Evolutionary conservation across 257 asterid genomes (phyloP).

Genomic region (Nicotiana tabacum): DNA sequence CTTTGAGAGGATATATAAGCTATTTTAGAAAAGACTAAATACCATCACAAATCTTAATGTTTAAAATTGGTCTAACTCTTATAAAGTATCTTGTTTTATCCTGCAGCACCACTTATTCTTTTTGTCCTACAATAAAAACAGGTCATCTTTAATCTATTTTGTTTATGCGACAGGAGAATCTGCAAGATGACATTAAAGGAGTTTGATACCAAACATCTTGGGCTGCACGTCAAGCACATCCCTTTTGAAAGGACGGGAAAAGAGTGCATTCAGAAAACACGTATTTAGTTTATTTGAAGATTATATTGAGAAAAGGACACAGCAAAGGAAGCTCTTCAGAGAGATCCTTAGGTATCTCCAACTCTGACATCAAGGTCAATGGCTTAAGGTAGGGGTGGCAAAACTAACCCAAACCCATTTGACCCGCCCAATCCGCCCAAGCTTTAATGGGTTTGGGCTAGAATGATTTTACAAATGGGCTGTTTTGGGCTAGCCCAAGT

Average conservation of each 20-base stretch:
- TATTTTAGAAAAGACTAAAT: not conserved
- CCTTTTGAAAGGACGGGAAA: not conserved
- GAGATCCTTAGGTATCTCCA: not conserved
- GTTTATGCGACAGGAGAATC: not conserved
- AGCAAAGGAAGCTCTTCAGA: not conserved
- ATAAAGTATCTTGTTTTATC: not conserved
- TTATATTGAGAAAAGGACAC: not conserved
- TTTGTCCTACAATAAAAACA: not conserved
- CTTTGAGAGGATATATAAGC: not conserved
- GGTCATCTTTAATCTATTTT: not conserved
- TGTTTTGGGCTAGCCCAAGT: no score
- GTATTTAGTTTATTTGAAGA: not conserved
- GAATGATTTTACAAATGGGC: no score
- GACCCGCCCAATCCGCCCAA: no score
- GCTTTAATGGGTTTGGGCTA: no score
- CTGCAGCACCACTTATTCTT: not conserved
- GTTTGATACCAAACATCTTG: not conserved
- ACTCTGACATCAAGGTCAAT: not conserved
- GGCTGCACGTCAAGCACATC: not conserved
- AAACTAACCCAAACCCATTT: no score
- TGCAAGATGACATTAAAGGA: not conserved
- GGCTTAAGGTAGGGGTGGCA: no score
- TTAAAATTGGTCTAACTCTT: not conserved
- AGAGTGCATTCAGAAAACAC: not conserved
- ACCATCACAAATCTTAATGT: not conserved